Percentiles rank a stretch among this genome's conserved stretches.
These are phyloP conservation scores for Phlegmacium glaucopus DNA, from an alignment of 768 basidiomycete species.

Conservation along the genomic window DNA sequence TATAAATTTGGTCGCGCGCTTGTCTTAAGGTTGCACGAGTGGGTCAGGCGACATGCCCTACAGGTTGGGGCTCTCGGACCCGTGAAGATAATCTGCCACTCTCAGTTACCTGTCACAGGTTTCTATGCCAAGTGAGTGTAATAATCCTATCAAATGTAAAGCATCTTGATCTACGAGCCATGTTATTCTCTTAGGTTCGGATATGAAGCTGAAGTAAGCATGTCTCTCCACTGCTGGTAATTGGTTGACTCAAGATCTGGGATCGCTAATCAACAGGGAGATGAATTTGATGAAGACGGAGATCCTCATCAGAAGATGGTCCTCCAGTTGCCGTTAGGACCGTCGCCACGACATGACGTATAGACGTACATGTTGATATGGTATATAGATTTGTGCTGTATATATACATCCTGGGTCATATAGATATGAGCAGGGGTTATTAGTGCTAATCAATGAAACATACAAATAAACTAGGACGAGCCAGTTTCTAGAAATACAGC, in stretches of 20 bases:
- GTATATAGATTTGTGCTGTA: constrained; percentile 1
- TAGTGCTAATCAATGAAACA: constrained; percentile 15
- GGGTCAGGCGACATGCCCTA: constrained; percentile 46
- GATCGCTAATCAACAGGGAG: constrained; percentile 44
- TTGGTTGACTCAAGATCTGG: constrained; percentile 22
- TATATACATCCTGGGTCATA: constrained; percentile 10
- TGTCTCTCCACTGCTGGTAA: constrained; percentile 11
- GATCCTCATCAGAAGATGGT: constrained; percentile 87
- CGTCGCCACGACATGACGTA: constrained; percentile 4
- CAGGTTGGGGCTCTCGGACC: constrained; percentile 18
- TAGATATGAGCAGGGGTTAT: constrained; percentile 13
- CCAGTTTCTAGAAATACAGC: constrained; percentile 33
- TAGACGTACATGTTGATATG: constrained; percentile 1
- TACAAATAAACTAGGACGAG: constrained; percentile 8
- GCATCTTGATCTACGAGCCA: constrained; percentile 11
- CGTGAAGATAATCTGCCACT: constrained; percentile 55
- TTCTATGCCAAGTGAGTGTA: constrained; percentile 77
- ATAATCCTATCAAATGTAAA: constrained; percentile 2
- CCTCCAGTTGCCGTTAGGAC: constrained; percentile 40
- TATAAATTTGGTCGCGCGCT: constrained; percentile 65
- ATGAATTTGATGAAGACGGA: constrained; percentile 78
- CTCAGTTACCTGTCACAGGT: constrained; percentile 65
- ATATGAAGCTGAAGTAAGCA: constrained; percentile 60
- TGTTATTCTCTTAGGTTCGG: constrained; percentile 48
- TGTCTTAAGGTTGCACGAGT: constrained; percentile 58